These are phyloP conservation scores for Pichia occidentalis DNA, from an alignment of 805 yeast species.

Conservation along the genomic window DNA sequence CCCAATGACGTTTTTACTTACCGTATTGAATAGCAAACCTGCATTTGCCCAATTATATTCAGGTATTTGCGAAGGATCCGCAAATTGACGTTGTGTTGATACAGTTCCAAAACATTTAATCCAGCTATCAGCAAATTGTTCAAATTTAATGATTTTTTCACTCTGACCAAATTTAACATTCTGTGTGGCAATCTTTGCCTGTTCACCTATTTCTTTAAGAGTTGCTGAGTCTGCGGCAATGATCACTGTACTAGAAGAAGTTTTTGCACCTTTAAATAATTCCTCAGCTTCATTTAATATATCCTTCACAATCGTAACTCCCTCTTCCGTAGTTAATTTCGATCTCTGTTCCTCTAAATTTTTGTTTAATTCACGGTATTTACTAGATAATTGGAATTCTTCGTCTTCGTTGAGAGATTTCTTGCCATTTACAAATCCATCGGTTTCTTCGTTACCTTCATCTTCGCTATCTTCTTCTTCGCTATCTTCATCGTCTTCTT, in stretches of 20 bases:
- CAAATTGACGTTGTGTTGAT: constrained; percentile 13
- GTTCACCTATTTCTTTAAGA: constrained; percentile 49
- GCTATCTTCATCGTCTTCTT: constrained; percentile 1
- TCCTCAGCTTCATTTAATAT: constrained; percentile 41
- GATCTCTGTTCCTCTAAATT: constrained; percentile 34
- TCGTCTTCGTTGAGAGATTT: constrained; percentile 14
- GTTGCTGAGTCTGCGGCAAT: constrained; percentile 63
- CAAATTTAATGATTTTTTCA: constrained; percentile 42
- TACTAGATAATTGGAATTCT: constrained; percentile 21
- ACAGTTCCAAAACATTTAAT: constrained; percentile 28
- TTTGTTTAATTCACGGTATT: constrained; percentile 22
- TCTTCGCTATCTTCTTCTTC: constrained; percentile 4
- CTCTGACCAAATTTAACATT: constrained; percentile 53
- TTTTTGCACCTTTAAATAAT: constrained; percentile 38
- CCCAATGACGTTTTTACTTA: constrained; percentile 42
- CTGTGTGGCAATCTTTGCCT: constrained; percentile 58
- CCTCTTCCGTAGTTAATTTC: constrained; percentile 52
- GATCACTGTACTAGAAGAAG: constrained; percentile 31
- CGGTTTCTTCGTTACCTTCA: constrained; percentile 4
- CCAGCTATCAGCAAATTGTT: constrained; percentile 40
- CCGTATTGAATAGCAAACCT: constrained; percentile 44
- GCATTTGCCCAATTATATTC: constrained; percentile 53
- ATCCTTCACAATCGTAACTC: constrained; percentile 40
- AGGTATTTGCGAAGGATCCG: constrained; percentile 9
- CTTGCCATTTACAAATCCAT: constrained; percentile 7